Evolutionary conservation across 352 stramenopile species (phyloP).

Genomic region (Phytopythium ostracodes): DNA sequence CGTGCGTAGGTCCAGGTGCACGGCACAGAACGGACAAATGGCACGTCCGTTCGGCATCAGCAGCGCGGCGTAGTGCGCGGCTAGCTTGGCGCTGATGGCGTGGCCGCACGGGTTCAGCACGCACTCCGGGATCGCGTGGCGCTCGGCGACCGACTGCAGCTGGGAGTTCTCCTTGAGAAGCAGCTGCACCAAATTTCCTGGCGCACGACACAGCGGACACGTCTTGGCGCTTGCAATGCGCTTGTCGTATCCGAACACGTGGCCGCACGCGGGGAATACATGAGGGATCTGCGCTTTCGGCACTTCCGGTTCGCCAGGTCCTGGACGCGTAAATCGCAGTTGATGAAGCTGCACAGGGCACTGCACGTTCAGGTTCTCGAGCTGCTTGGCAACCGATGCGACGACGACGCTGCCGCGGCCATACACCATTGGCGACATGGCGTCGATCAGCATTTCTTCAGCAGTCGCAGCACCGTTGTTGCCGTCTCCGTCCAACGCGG

Average conservation of each 20-base stretch:
- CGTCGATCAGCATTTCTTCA: slow-evolving; percentile 13
- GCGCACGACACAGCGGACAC: slow-evolving; percentile 64
- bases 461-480: background rate
- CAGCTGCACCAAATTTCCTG: slow-evolving; percentile 61
- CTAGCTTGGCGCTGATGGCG: slow-evolving; percentile 62
- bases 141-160: slow-evolving; percentile 54
- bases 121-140: slow-evolving; percentile 59
- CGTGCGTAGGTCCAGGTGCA: slow-evolving; percentile 54
- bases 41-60: slow-evolving; percentile 71
- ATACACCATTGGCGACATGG: slow-evolving; percentile 27
- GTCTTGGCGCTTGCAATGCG: slow-evolving; percentile 55
- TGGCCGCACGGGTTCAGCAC: slow-evolving; percentile 85
- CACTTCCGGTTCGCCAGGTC: slow-evolving; percentile 32
- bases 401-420: slow-evolving; percentile 20
- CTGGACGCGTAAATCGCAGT: slow-evolving; percentile 44
- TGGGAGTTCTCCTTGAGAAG: slow-evolving; percentile 76
- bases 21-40: slow-evolving; percentile 80
- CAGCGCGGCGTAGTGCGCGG: slow-evolving; percentile 50
- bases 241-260: slow-evolving; percentile 74
- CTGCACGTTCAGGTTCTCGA: slow-evolving; percentile 68
- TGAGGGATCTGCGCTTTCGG: slow-evolving; percentile 56
- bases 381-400: slow-evolving; percentile 53
- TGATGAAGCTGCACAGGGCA: slow-evolving; percentile 74
- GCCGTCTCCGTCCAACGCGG: background rate
- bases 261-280: slow-evolving; percentile 74